phyloP scores from a whole-genome alignment of 106 monocot species.

The Agapanthus africanus region DNA sequence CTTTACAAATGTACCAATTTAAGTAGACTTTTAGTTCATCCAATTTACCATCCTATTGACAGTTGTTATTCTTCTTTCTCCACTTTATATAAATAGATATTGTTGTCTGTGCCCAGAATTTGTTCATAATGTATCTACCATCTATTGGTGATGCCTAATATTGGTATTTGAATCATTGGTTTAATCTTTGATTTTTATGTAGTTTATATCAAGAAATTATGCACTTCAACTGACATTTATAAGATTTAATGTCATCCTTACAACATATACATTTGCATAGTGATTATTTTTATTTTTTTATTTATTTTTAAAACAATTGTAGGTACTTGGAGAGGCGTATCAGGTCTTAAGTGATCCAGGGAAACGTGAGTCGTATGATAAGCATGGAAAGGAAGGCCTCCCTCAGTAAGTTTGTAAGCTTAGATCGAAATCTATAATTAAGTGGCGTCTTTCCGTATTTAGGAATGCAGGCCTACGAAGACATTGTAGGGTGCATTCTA shows the following conservation, averaged over 20 bases:
- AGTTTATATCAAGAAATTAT: not conserved
- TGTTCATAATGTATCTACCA: not conserved
- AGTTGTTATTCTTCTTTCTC: no score
- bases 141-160: no score
- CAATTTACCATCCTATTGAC: no score
- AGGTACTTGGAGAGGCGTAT: conserved; percentile 74
- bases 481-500: no score
- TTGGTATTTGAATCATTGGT: not conserved
- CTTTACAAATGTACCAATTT: no score
- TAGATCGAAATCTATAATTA: no score
- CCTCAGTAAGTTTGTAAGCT: conserved; percentile 43
- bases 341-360: conserved; percentile 79
- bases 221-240: no score
- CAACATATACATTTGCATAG: not conserved
- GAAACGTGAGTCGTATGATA: conserved; percentile 81
- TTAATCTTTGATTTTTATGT: not conserved
- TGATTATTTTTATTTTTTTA: not conserved
- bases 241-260: no score
- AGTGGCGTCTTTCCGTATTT: no score
- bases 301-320: no score
- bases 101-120: not conserved
- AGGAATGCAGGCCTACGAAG: no score
- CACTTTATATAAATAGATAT: not conserved
- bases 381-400: conserved; percentile 76
- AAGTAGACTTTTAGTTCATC: no score